Conservation (phyloP, 768 basidiomycete species). For the Pisolithus microcarpus region DNA sequence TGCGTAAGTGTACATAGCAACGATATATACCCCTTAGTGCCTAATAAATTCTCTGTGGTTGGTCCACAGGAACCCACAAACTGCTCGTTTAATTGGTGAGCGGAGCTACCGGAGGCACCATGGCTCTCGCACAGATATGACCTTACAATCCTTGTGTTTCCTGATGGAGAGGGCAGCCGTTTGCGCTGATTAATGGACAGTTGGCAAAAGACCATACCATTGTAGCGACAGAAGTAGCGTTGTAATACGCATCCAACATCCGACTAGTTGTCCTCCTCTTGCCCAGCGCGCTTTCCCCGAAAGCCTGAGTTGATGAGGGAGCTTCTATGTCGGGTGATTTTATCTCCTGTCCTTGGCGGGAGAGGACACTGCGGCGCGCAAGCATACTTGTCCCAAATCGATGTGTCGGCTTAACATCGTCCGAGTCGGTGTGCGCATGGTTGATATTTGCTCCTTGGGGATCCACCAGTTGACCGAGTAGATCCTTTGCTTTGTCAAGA, state of each 20-base stretch:
- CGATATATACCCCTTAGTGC: background rate
- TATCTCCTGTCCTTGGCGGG: background rate
- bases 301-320: constrained; percentile 32
- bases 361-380: constrained; percentile 9
- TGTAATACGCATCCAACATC: background rate
- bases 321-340: background rate
- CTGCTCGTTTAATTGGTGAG: background rate
- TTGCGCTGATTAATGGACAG: constrained; percentile 4
- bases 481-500: constrained; percentile 29
- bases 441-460: constrained; percentile 3
- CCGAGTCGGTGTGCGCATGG: background rate
- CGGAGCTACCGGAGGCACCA: background rate
- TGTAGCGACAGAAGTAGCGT: background rate
- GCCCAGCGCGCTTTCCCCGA: constrained; percentile 34
- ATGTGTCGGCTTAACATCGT: constrained; percentile 22
- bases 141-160: constrained; percentile 6
- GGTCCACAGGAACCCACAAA: background rate
- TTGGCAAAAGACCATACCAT: background rate
- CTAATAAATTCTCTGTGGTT: background rate
- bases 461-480: constrained; percentile 21
- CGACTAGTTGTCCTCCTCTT: background rate
- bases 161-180: constrained; percentile 1
- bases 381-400: constrained; percentile 28
- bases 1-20: background rate
- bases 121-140: constrained; percentile 3